Evolutionary conservation across 225 moss, liverwort and hornwort genomes (phyloP), one percentile per base, ranked within the genome.

Genomic region (Marchantia polymorpha): DNA sequence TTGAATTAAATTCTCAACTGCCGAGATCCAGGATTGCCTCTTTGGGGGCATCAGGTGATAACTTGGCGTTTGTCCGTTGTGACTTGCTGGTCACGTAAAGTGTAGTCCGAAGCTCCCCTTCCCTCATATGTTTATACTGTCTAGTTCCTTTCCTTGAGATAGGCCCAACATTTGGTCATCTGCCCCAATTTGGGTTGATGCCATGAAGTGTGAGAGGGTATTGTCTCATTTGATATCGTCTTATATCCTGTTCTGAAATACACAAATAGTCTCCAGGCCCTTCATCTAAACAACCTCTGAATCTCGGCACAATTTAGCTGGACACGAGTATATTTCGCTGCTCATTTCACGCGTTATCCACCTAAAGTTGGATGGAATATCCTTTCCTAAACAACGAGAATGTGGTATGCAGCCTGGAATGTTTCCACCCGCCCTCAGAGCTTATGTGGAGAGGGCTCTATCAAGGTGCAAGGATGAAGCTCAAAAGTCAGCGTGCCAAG

Each of bases 371-470:
- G 5, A 39, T 39, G 5, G 2, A 39, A 39, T 39, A 39, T 2
- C 39, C 39, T 5, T 5, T 39, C 39, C 39, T 39, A 39, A 39
- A 39, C 61, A 2, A 4, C 11, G 30, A 67, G n/a, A 6, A 7
- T 76, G 8, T 70, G 51, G 51, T 72, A 1, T 72, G 70, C 86
- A 91, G 91, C 93, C 95, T 60, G 95, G 93, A 53, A 99, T 90
- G 93, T 99, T 99, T 73, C 99, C 99, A 76, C 78, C 92, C 4
- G 93, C 99, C 63, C 69, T 99, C 64, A 82, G 93, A 72, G 90
- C 95, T 51, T 99, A 99, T 81, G 99, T 99, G 48, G 99, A 99
- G 83, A 92, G 99, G 81, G 95, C 95, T 30, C 84, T 99, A 75
- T 91, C 90, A 7, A 92, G 95, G 14, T 99, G 99, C 79, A 91